Evolutionary conservation across 495 filamentous ascomycete genomes (phyloP), one percentile per base, ranked within the genome.

Genomic region (Clavariopsis aquatica): DNA sequence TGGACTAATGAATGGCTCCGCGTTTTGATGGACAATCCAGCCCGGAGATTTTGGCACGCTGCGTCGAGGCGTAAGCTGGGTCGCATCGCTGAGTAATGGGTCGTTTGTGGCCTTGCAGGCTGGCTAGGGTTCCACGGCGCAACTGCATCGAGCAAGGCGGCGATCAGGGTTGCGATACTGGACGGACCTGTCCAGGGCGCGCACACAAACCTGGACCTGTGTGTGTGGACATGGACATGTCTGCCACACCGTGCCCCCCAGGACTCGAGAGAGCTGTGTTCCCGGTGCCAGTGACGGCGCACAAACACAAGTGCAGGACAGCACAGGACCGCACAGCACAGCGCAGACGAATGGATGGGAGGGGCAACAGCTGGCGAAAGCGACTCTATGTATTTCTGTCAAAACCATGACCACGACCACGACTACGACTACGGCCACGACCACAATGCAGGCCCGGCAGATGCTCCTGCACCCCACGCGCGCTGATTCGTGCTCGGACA

Each of bases 181-280:
- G 31, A 13, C 31, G 31, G 31, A 13, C 31, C 6, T 6, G 31
- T 13, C 13, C 31, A 36, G 31, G 31, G 13, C 13, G 31, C 31
- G 31, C n/a, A 36, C 13, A 36, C 31, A 17, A 43, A 43, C 31
- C 31, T 34, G 5, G 12, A 34, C 5, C 31, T 34, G 6, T 34
- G 31, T 34, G 31, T 34, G 12, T 34, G n/a, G n/a, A n/a, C 13
- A 13, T 36, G 31, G 49, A 57, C 31, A 57, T 15, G 19, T 49
- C 22, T 60, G 47, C 57, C 34, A 55, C 36, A 45, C n/a, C n/a
- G n/a, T n/a, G 49, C 54, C 22, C 46, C 26, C 9, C 47, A 52
- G 49, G 49, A 62, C 59, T 62, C 59, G 59, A 62, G 59, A 10
- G 34, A n/a, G n/a, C n/a, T n/a, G n/a, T n/a, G n/a, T n/a, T n/a